Evolutionary conservation across 768 basidiomycete genomes (phyloP), one percentile per base, ranked within the genome.

Genomic region (Dendrothele bispora): DNA sequence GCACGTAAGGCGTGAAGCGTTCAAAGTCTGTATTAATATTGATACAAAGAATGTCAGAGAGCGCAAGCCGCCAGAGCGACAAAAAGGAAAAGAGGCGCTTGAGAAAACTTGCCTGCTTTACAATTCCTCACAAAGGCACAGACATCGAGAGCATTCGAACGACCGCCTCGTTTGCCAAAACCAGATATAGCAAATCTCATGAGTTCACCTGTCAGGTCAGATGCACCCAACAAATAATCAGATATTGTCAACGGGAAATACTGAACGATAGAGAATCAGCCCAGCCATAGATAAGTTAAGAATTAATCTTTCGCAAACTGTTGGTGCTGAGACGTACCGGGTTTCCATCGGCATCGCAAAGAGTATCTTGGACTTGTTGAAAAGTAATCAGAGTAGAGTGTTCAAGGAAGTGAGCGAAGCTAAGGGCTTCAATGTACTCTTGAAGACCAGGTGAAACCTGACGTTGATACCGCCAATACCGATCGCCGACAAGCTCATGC

Each of bases 111-210:
- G 74, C 87, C 86, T 60, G 86, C 77, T 69, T 83, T 86, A 65
- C 88, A 91, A 28, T 71, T 70, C 49, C 88, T 70, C 15, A 93
- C 88, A 59, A 91, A 88, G 14, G 68, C 67, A 57, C 87, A 86
- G 5, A 89, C 77, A 51, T 83, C 71, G 17, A 66, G 70, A 1
- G 88, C 86, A 57, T 77, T 81, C 48, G 70, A 65, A 10, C 81
- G 79, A 3, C 86, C 86, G 3, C 86, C 86, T 38, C 78, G 79
- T 14, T 75, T 78, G 3, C 82, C 70, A 34, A 93, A 81, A 38
- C 88, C 81, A 38, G 91, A 89, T 50, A 98, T 95, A 10, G 92
- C 93, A 53, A 86, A 88, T 27, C 95, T 80, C 97, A 98, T 98
- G 21, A 98, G 80, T 67, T 99, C 97, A 36, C 97, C 97, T 0